Evolutionary conservation across 1,284 basidiomycete species (phyloP), one percentile per base, ranked within the genome.

Genomic region (Apiotrichum veenhuisii): DNA sequence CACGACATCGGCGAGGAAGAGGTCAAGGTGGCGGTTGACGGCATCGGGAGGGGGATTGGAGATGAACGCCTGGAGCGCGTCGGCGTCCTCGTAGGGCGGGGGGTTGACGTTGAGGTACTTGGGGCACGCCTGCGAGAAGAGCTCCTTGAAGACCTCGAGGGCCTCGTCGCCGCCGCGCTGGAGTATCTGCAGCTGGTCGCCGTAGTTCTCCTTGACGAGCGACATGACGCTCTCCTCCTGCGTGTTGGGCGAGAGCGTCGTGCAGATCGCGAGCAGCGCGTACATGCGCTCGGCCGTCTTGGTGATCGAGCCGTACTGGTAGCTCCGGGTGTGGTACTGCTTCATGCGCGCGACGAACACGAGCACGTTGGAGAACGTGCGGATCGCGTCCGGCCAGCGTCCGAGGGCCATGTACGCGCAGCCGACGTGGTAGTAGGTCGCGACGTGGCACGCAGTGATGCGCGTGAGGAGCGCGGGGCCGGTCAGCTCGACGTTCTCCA

Each of bases 231-330:
- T 94, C 74, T 98, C 95, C 73, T 98, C 95, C 55, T 95, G 79
- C 50, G 92, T 83, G 55, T 85, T 87, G 34, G 95, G 94, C 25
- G 92, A 92, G 14, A 98, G 82, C 0, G 91, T 89, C 67, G 91
- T 89, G 79, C 91, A 94, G 63, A 98, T 87, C 10, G 93, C 91
- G 63, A 97, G 88, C 22, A 98, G 79, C 5, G 93, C 92, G 73
- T 98, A 96, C 94, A 98, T 98, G 51, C 95, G 82, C 75, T 98
- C 95, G 11, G 91, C 93, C 27, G 89, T 93, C 82, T 97, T 98
- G 81, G 88, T 93, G 78, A 98, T 96, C 88, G 95, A 92, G 70
- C 97, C 94, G 71, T 96, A 96, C 76, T 97, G 93, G 75, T 96
- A 96, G 72, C 88, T 91, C 62, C 93, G 81, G 8, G 92, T 96